A percentile compares a stretch with the other conserved stretches of the same genome.
phyloP scores from a whole-genome alignment of 768 basidiomycete genomes.

The Podaxis sp. region DNA sequence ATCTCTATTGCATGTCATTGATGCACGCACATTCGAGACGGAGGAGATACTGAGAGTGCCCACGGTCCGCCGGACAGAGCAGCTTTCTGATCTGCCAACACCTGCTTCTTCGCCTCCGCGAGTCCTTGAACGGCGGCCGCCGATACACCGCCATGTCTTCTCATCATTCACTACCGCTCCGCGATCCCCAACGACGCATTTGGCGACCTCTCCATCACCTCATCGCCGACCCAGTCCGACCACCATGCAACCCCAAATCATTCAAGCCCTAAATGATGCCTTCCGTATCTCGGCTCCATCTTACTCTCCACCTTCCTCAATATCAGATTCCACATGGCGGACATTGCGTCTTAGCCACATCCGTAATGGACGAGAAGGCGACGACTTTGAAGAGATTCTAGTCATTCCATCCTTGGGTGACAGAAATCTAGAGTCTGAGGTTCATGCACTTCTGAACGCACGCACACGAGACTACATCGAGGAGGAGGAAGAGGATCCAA shows the following conservation, averaged over 20 bases:
- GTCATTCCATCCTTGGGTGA: slow-evolving; percentile 55
- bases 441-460: slow-evolving; percentile 51
- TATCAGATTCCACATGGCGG: slow-evolving; percentile 43
- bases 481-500: slow-evolving; percentile 19
- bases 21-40: slow-evolving; percentile 14
- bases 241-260: slow-evolving; percentile 31
- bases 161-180: slow-evolving; percentile 8
- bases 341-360: slow-evolving; percentile 23
- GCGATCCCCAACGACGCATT: not conserved
- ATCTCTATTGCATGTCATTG: slow-evolving; percentile 14
- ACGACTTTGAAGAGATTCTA: slow-evolving; percentile 46
- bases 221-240: not conserved
- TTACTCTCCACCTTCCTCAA: slow-evolving; percentile 37
- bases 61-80: not conserved
- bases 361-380: slow-evolving; percentile 20
- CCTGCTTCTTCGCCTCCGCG: slow-evolving; percentile 1
- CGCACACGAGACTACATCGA: slow-evolving; percentile 22
- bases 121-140: not conserved
- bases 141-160: slow-evolving; percentile 4
- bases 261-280: slow-evolving; percentile 53
- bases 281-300: slow-evolving; percentile 44
- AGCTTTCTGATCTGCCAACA: not conserved
- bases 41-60: slow-evolving; percentile 15
- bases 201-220: not conserved
- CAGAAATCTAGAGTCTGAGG: slow-evolving; percentile 48